phyloP scores from a whole-genome alignment of 2,329 filamentous ascomycete genomes.

The Coleophoma cylindrospora region DNA sequence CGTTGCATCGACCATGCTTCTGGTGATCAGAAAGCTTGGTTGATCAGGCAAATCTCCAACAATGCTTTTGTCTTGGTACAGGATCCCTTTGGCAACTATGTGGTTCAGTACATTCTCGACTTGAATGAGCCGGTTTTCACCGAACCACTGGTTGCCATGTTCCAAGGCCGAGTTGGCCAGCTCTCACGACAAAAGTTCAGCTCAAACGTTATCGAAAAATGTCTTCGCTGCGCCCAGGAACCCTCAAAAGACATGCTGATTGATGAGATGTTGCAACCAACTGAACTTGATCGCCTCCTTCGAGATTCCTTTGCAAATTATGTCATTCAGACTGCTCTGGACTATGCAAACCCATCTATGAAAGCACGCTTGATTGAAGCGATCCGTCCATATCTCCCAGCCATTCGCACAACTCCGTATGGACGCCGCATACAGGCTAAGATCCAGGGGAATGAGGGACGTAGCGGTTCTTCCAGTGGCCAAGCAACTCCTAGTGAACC shows the following conservation, averaged over 20 bases:
- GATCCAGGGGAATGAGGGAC: slow-evolving; percentile 57
- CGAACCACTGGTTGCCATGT: slow-evolving; percentile 78
- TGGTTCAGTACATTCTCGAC: slow-evolving; percentile 97
- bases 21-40: slow-evolving; percentile 78
- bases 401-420: slow-evolving; percentile 86
- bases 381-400: slow-evolving; percentile 78
- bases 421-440: slow-evolving; percentile 92
- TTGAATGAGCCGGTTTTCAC: slow-evolving; percentile 85
- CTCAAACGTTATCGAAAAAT: slow-evolving; percentile 98
- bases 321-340: slow-evolving; percentile 92
- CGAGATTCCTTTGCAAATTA: slow-evolving; percentile 96
- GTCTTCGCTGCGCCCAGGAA: slow-evolving; percentile 75
- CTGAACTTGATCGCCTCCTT: slow-evolving; percentile 82
- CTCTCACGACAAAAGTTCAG: slow-evolving; percentile 97
- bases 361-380: slow-evolving; percentile 75
- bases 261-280: slow-evolving; percentile 70
- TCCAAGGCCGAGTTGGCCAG: slow-evolving; percentile 65
- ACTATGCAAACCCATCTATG: slow-evolving; percentile 70
- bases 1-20: slow-evolving; percentile 97
- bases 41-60: slow-evolving; percentile 81
- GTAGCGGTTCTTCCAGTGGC: slow-evolving; percentile 23
- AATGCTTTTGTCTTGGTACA: slow-evolving; percentile 88
- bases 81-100: slow-evolving; percentile 97
- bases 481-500: slow-evolving; percentile 24
- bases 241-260: slow-evolving; percentile 76